Base-by-base conservation (phyloP, 2,329 filamentous ascomycete species). In the Juglanconis sp. region DNA sequence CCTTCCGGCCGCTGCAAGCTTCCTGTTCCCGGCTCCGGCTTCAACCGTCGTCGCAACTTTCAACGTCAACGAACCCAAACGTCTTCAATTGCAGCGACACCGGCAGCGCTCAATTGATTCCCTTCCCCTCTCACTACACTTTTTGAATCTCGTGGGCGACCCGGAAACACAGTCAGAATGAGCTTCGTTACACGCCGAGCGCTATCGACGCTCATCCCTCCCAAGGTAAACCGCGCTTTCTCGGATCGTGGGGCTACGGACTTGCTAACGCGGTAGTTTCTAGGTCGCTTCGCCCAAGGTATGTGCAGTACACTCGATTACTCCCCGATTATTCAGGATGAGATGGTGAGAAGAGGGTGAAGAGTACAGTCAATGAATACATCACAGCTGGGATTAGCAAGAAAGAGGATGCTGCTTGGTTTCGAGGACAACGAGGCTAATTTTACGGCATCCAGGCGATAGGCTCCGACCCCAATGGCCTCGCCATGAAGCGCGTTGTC, bases 151-250 rank as follows among this genome's bases (percentile, higher is more conserved):
- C 7, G 32, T 49, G 53, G 54, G 55, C 40, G 38, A 52, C 13
- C 60, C 63, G 56, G 56, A 62, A 69, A 66, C 65, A 67, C 72
- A 72, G 73, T 76, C 84, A 91, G 81, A 80, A 97, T 96, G 93
- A 96, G 92, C 85, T 95, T 88, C 87, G 85, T 96, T 74, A 86
- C 88, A 74, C 91, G 90, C 81, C 88, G 93, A 81, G 90, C 87
- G 85, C 89, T 97, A 75, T 98, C 95, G 76, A 96, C 96, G 84
- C 89, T 99, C 79, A 97, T 99, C 73, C 96, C 96, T 71, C 95
- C 96, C 74, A 99, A 99, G 92, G 94, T 96, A 83, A 70, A 82
- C 11, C 38, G 17, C 35, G 30, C 13, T 47, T 31, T 11, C n/a
- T 46, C 44, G 42, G 31, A 36, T 50, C 46, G 11, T n/a, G 31